These are phyloP conservation scores for Porphyra umbilicalis DNA, from an alignment of 31 red algal species.

Conservation along the genomic window DNA sequence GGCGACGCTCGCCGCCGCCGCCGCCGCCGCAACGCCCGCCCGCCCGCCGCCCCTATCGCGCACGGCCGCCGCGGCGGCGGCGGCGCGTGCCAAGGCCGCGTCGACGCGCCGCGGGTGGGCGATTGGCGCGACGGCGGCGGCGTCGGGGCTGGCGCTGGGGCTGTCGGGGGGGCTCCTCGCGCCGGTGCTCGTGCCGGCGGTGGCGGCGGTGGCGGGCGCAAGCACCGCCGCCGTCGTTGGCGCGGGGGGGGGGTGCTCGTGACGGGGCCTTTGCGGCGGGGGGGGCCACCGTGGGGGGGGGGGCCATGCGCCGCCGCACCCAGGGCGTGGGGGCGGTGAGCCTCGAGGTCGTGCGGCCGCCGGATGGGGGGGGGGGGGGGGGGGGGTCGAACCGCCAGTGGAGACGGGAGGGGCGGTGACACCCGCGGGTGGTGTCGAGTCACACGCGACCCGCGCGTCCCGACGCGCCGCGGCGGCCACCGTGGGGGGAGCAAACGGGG, in stretches of 20 bases:
- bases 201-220: background rate
- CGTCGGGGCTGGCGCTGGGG: background rate
- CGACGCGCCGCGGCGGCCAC: too few relatives aligned
- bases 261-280: background rate
- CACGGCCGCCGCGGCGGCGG: background rate
- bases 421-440: too few relatives aligned
- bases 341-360: background rate
- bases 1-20: background rate
- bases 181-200: background rate
- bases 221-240: background rate
- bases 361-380: background rate
- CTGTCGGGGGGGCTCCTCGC: background rate
- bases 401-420: too few relatives aligned
- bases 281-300: constrained; percentile 1
- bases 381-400: too few relatives aligned
- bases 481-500: background rate
- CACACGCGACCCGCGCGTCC: too few relatives aligned
- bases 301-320: background rate
- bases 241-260: background rate
- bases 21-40: background rate
- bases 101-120: background rate
- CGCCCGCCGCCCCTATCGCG: background rate
- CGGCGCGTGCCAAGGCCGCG: background rate
- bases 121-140: background rate
- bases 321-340: background rate